These are phyloP conservation scores for Davidsoniella virescens DNA, from an alignment of 2,329 filamentous ascomycete genomes.

Conservation along the genomic window DNA sequence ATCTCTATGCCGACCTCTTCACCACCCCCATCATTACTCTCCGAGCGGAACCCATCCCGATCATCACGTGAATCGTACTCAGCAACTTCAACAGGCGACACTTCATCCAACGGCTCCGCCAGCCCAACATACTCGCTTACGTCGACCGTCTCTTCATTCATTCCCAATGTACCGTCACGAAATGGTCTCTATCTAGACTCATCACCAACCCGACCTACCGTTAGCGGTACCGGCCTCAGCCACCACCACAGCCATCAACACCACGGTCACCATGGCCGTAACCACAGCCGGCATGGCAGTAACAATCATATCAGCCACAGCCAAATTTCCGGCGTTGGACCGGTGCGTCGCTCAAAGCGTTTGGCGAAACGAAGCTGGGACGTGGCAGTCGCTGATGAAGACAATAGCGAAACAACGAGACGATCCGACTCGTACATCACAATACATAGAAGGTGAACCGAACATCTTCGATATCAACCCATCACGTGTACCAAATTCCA, in stretches of 20 bases:
- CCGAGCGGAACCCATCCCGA: background rate
- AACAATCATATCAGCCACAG: background rate
- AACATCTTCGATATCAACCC: too few relatives aligned
- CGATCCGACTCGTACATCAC: background rate
- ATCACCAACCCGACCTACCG: background rate
- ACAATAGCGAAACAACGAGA: background rate
- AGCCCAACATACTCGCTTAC: slow-evolving; percentile 10
- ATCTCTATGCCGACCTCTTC: background rate
- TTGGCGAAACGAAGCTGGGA: slow-evolving; percentile 6
- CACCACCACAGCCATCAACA: background rate
- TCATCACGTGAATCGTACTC: background rate
- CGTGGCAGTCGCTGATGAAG: slow-evolving; percentile 3
- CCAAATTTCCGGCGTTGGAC: background rate
- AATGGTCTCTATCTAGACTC: background rate
- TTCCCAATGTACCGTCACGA: too few relatives aligned
- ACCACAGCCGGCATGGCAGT: background rate
- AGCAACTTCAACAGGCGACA: background rate
- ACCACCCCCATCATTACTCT: background rate
- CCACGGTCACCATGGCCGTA: background rate
- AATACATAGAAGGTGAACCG: too few relatives aligned
- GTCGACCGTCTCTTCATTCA: background rate
- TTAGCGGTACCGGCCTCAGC: background rate
- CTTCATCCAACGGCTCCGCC: slow-evolving; percentile 4
- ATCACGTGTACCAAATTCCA: too few relatives aligned
- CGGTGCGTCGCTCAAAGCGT: slow-evolving; percentile 2